phyloP scores from a whole-genome alignment of 75 land plant species.

The Azolla pinnata region DNA sequence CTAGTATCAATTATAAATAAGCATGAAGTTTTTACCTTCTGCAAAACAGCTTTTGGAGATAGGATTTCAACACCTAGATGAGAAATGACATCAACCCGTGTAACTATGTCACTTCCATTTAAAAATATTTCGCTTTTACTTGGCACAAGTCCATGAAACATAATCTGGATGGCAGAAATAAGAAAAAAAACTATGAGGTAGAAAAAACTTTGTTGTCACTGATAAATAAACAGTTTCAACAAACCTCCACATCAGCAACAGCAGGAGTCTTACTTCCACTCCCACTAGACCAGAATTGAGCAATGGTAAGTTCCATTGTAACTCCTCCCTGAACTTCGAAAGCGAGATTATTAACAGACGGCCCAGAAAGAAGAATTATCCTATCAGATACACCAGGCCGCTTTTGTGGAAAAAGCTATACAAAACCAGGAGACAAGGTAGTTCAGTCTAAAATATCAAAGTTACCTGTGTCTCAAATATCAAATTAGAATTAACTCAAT shows the following conservation, averaged over 20 bases:
- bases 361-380: constrained; percentile 60
- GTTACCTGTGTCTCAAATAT: not conserved
- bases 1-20: no score
- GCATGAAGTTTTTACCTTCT: no score
- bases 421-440: no score
- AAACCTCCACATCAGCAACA: constrained; percentile 76
- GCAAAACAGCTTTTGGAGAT: constrained; percentile 51
- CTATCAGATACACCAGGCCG: constrained; percentile 76
- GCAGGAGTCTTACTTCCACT: constrained; percentile 67
- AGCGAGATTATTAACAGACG: constrained; percentile 52
- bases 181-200: constrained; percentile 1
- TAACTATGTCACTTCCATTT: constrained; percentile 74
- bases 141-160: constrained; percentile 67
- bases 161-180: constrained; percentile 32
- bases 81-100: constrained; percentile 60
- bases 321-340: constrained; percentile 67
- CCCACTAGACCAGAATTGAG: constrained; percentile 99
- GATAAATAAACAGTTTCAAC: no score
- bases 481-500: not conserved
- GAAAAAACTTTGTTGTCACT: no score
- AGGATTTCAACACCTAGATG: constrained; percentile 58
- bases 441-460: no score
- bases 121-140: constrained; percentile 45
- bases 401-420: constrained; percentile 61
- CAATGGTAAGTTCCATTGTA: constrained; percentile 78